Conservation (phyloP, 345 rosid species). For the Eucalyptus pauciflora region DNA sequence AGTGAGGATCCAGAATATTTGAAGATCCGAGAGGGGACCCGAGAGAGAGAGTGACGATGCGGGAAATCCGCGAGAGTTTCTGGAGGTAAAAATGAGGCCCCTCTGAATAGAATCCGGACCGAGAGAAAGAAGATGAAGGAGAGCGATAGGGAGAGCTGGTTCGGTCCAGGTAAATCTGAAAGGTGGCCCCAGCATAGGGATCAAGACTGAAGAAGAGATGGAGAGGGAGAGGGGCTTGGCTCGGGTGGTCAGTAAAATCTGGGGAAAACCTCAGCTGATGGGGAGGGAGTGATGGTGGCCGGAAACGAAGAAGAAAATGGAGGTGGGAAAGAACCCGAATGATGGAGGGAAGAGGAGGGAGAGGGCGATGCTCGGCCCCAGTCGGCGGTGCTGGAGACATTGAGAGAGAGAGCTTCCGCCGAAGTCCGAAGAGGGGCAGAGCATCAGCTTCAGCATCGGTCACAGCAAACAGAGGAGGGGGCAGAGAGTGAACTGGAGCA, state of each 20-base stretch:
- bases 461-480: not conserved
- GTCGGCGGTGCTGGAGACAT: not conserved
- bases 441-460: not conserved
- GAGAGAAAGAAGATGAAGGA: not conserved
- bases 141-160: not conserved
- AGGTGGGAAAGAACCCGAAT: not conserved
- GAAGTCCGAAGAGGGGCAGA: not conserved
- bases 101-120: no score
- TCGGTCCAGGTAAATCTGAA: conserved; percentile 20
- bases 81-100: no score
- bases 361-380: not conserved
- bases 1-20: no score
- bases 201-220: not conserved
- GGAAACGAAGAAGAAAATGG: not conserved
- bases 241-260: not conserved
- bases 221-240: not conserved
- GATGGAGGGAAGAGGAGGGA: not conserved
- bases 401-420: not conserved
- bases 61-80: no score
- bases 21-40: no score
- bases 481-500: not conserved
- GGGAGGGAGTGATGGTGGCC: not conserved
- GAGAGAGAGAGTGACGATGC: no score
- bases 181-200: not conserved
- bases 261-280: not conserved